Evolutionary conservation across 2,329 filamentous ascomycete species (phyloP).

Genomic region (Sclerotinia trifoliorum): DNA sequence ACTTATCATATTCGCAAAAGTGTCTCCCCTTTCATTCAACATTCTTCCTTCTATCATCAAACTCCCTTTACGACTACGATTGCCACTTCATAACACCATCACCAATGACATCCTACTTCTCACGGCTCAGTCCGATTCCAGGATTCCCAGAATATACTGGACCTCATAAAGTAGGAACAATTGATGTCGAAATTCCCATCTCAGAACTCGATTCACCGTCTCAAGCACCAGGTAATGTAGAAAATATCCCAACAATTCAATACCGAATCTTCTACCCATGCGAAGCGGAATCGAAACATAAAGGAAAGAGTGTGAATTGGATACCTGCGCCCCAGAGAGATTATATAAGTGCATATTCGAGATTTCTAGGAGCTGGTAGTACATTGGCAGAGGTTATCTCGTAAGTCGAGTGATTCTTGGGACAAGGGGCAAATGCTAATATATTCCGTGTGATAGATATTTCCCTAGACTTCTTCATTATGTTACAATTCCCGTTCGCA

Average conservation of each 20-base stretch:
- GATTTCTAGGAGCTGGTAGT: conserved; percentile 67
- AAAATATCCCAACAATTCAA: conserved; percentile 67
- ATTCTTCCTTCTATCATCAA: not conserved
- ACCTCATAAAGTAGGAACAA: conserved; percentile 73
- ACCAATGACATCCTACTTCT: conserved; percentile 40
- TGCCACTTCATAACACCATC: not conserved
- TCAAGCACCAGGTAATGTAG: conserved; percentile 47
- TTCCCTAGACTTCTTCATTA: conserved; percentile 71
- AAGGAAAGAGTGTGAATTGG: conserved; percentile 63
- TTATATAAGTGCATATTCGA: conserved; percentile 71
- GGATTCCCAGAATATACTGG: conserved; percentile 73
- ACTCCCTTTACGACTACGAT: conserved; percentile 1
- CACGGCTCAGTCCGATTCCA: conserved; percentile 65
- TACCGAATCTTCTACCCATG: conserved; percentile 84
- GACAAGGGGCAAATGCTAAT: not conserved
- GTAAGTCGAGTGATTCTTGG: conserved; percentile 44
- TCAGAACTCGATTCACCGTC: conserved; percentile 56
- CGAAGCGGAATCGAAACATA: conserved; percentile 42
- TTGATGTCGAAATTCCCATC: conserved; percentile 77
- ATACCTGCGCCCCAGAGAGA: conserved; percentile 73
- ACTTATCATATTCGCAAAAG: not conserved
- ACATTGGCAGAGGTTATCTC: conserved; percentile 59
- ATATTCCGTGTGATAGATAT: conserved; percentile 47
- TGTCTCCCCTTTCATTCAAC: conserved; percentile 8
- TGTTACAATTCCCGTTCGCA: conserved; percentile 68